These are phyloP conservation scores for Gossypium davidsonii DNA, from an alignment of 441 rosid genomes.

Conservation along the genomic window DNA sequence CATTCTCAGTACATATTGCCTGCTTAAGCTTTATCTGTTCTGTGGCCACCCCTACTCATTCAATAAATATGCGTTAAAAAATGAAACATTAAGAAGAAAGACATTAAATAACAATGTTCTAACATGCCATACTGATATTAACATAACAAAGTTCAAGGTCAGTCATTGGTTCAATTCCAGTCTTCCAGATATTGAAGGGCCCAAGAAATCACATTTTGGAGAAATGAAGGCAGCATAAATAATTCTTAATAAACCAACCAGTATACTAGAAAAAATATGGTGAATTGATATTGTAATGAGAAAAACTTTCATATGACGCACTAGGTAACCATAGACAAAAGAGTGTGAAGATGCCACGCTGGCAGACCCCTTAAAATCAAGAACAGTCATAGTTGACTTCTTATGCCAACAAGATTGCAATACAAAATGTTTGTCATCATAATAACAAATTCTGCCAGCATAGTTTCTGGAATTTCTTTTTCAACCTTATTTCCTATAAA, in stretches of 20 bases:
- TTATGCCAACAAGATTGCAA: background rate
- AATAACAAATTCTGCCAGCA: background rate
- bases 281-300: background rate
- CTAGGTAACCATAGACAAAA: background rate
- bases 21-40: conserved; percentile 23
- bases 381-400: background rate
- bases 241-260: background rate
- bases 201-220: background rate
- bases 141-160: background rate
- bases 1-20: conserved; percentile 27
- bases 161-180: background rate
- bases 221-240: background rate
- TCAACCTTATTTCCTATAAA: background rate
- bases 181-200: background rate
- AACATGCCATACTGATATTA: background rate
- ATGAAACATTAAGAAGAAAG: background rate
- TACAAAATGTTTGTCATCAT: background rate
- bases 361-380: background rate
- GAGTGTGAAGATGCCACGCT: background rate
- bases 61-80: background rate
- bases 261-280: background rate
- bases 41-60: conserved; percentile 32
- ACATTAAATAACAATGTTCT: background rate
- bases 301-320: background rate
- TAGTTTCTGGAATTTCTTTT: background rate